Conservation (phyloP, 2,329 filamentous ascomycete genomes). For the Diaporthe aspalathi region DNA sequence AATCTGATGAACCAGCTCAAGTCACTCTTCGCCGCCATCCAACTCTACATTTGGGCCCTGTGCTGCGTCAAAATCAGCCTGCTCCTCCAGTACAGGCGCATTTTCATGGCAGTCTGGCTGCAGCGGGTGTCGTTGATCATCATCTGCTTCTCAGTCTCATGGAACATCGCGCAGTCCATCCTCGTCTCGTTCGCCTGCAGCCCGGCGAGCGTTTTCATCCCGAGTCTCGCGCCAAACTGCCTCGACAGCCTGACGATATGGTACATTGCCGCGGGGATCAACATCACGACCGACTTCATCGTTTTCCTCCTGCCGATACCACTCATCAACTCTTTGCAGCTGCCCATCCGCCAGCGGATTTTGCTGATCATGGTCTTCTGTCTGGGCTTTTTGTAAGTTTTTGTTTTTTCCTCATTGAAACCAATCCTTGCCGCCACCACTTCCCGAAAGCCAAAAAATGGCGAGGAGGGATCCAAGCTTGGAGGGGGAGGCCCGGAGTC, state of each 20-base stretch:
- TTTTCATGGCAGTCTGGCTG: slow-evolving; percentile 46
- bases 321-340: slow-evolving; percentile 50
- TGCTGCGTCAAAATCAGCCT: slow-evolving; percentile 50
- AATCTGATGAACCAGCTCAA: slow-evolving; percentile 17
- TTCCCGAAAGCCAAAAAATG: not conserved
- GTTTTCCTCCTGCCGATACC: slow-evolving; percentile 53
- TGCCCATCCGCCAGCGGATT: slow-evolving; percentile 42
- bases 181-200: slow-evolving; percentile 46
- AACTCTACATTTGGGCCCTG: slow-evolving; percentile 48
- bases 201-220: slow-evolving; percentile 44
- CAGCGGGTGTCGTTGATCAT: slow-evolving; percentile 34
- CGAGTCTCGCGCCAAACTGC: slow-evolving; percentile 35
- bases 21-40: slow-evolving; percentile 33
- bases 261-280: slow-evolving; percentile 47
- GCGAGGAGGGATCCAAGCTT: not conserved
- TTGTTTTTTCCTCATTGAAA: not conserved
- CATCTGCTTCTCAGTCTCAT: slow-evolving; percentile 45
- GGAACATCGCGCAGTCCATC: slow-evolving; percentile 43
- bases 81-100: slow-evolving; percentile 49
- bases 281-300: slow-evolving; percentile 51
- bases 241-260: slow-evolving; percentile 41
- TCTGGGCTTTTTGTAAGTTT: slow-evolving; percentile 41
- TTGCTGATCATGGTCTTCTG: slow-evolving; percentile 42
- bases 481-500: too few species aligned
- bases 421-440: not conserved